Conservation (phyloP, 805 yeast species). For the Nakazawaea laoshanensis region DNA sequence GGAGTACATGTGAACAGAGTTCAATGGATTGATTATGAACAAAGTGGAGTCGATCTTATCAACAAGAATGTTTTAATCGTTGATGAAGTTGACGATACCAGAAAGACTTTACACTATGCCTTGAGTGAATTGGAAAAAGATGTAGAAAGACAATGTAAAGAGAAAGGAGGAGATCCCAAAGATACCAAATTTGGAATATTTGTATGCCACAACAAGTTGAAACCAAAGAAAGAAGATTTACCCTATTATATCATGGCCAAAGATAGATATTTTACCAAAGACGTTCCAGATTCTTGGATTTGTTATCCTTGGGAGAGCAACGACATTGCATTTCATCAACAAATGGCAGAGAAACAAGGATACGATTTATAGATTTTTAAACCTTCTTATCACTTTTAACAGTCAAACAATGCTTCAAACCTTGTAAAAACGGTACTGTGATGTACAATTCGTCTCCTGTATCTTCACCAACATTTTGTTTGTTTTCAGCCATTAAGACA, state of each 20-base stretch:
- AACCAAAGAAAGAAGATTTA: conserved; percentile 63
- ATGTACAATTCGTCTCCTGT: conserved; percentile 14
- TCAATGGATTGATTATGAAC: conserved; percentile 76
- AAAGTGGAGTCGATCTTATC: conserved; percentile 50
- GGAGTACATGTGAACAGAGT: conserved; percentile 69
- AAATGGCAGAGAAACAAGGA: conserved; percentile 66
- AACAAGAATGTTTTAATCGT: conserved; percentile 68
- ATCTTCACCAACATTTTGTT: conserved; percentile 20
- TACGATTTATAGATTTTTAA: conserved; percentile 39
- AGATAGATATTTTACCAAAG: conserved; percentile 60
- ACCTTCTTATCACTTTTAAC: too few species aligned
- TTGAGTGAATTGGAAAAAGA: conserved; percentile 67
- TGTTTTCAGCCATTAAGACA: conserved; percentile 10
- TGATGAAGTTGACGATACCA: conserved; percentile 82
- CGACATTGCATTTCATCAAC: conserved; percentile 67
- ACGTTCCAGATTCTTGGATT: conserved; percentile 75
- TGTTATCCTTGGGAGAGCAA: conserved; percentile 84
- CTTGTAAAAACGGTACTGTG: conserved; percentile 7
- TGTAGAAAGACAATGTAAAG: conserved; percentile 51
- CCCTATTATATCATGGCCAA: conserved; percentile 55
- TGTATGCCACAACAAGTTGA: conserved; percentile 70
- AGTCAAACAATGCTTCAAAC: conserved; percentile 4
- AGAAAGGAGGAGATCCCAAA: conserved; percentile 39
- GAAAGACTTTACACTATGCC: conserved; percentile 79
- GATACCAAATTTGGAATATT: conserved; percentile 64